A percentile compares a stretch with the other conserved stretches of the same genome.
Evolutionary conservation across 257 asterid species (phyloP).

Genomic region (Petrea volubilis): DNA sequence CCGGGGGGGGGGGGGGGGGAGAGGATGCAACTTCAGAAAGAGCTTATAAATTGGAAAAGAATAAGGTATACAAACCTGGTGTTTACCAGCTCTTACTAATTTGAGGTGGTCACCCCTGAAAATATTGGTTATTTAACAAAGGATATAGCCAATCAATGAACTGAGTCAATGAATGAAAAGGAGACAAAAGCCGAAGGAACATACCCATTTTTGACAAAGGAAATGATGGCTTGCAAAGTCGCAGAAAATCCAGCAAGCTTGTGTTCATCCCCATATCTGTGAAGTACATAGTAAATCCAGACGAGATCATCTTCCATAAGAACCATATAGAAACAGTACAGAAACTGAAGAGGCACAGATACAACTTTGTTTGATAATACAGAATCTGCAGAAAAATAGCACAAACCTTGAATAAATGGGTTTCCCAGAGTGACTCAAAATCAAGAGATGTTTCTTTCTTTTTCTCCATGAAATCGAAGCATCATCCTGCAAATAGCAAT

Average conservation of each 20-base stretch:
- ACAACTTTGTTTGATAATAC: neutral
- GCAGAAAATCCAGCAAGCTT: conserved; percentile 99
- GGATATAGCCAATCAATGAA: conserved; percentile 22
- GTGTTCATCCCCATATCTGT: conserved; percentile 96
- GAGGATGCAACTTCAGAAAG: neutral
- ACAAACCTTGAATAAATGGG: conserved; percentile 93
- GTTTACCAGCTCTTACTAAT: conserved; percentile 93
- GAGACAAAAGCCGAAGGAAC: conserved; percentile 24
- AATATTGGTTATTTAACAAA: conserved; percentile 23
- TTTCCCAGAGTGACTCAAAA: conserved; percentile 94
- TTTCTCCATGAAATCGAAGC: conserved; percentile 94
- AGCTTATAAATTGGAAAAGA: conserved; percentile 15
- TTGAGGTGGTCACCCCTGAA: conserved; percentile 89
- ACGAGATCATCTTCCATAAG: conserved; percentile 8
- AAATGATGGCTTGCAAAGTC: conserved; percentile 95
- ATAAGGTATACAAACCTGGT: conserved; percentile 63
- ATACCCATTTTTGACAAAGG: conserved; percentile 96
- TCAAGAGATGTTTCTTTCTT: conserved; percentile 93
- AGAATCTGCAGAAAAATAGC: neutral
- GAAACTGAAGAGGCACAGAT: conserved; percentile 6
- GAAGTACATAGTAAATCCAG: conserved; percentile 21
- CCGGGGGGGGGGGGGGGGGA: neutral
- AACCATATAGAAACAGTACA: neutral
- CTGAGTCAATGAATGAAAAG: conserved; percentile 1
- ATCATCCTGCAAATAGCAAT: conserved; percentile 87